Base-by-base conservation (phyloP, 2,329 filamentous ascomycete genomes). In the Claviceps sp. region DNA sequence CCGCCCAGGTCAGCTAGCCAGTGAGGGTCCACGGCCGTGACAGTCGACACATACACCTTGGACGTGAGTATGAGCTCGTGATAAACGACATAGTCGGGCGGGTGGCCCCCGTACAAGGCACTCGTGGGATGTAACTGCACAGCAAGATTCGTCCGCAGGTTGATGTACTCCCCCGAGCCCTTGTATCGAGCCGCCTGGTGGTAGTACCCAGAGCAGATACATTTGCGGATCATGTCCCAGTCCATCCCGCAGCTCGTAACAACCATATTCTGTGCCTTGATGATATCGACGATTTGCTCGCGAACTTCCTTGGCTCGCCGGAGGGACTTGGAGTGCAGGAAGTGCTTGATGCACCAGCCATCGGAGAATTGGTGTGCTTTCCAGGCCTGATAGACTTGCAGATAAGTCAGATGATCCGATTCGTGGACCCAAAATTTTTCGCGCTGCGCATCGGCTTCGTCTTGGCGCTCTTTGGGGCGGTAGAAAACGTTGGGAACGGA, bases 341-440 rank as follows among this genome's bases (percentile, higher is more conserved):
- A 98, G 66, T 98, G 93, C 53, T 86, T 85, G 47, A 83, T 79
- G 68, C 90, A 97, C 93, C 93, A 98, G 29, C 81, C 81, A 65
- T 98, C 93, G 2, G 84, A 89, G 67, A 83, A 85, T 1, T 88
- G 87, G 64, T 98, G 96, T 48, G 85, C 77, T 67, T 86, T 88
- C 93, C 93, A 98, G 64, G 96, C 91, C 7, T 84, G 85, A 69
- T 95, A 98, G 1, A 98, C 93, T 62, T 97, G 90, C 3, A 98
- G 79, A 44, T 96, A 86, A 0, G 93, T 98, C 42, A 98, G 74
- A 65, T 98, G 93, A 65, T 98, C 93, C 1, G 89, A 96, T 68
- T 98, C 93, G 29, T 93, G 89, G 7, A 98, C 93, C 70, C 95
- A 97, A 68, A 98, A 98, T 67, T 97, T 97, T 66, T 98, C 93